A percentile compares a stretch with the other conserved stretches of the same genome.
phyloP scores from a whole-genome alignment of 1,284 basidiomycete species.

The Leccinum griseonigrum region DNA sequence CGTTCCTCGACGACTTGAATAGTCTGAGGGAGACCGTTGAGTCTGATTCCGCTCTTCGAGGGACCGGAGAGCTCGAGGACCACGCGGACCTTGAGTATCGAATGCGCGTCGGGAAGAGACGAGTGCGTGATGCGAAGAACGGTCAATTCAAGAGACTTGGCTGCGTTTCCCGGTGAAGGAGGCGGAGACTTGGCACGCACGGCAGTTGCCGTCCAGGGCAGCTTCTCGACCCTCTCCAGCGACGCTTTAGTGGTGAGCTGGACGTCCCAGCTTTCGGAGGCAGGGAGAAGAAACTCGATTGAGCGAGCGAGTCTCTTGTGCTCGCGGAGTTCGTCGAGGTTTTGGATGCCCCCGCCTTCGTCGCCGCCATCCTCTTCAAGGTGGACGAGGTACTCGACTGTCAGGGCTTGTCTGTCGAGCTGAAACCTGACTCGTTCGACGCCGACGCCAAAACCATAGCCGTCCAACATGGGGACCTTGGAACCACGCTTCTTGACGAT shows the following conservation, averaged over 20 bases:
- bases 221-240: conserved; percentile 66
- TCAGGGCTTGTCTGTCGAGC: conserved; percentile 77
- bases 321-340: conserved; percentile 61
- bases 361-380: conserved; percentile 54
- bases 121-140: conserved; percentile 72
- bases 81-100: conserved; percentile 78
- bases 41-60: conserved; percentile 60
- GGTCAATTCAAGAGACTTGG: conserved; percentile 52
- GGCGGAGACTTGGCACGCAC: conserved; percentile 45
- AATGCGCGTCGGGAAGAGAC: conserved; percentile 67
- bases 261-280: conserved; percentile 88
- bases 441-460: conserved; percentile 82
- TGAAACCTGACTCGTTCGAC: conserved; percentile 80
- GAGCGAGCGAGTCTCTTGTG: conserved; percentile 67
- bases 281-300: conserved; percentile 79
- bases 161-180: conserved; percentile 33
- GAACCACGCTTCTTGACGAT: conserved; percentile 71
- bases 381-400: conserved; percentile 84
- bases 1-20: conserved; percentile 66
- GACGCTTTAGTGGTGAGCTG: conserved; percentile 71
- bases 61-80: conserved; percentile 82
- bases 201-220: conserved; percentile 76
- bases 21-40: conserved; percentile 80
- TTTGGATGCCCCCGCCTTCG: conserved; percentile 36
- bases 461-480: conserved; percentile 72